phyloP scores from a whole-genome alignment of 257 asterid species.

The Paraleonurus japonicus region DNA sequence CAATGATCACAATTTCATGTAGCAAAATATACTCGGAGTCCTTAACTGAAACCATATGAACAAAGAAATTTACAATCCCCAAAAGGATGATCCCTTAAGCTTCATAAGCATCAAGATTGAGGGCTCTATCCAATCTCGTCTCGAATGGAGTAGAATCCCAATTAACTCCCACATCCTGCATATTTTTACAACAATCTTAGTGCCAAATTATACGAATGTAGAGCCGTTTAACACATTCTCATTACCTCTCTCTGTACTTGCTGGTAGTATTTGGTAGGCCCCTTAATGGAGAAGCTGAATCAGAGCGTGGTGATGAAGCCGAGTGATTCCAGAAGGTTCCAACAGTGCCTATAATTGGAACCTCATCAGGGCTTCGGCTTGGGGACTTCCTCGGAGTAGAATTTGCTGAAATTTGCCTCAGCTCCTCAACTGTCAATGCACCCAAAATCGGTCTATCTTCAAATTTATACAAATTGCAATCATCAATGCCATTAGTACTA shows the following conservation, averaged over 20 bases:
- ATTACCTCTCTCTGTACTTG: slow-evolving; percentile 1
- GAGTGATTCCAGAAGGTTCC: slow-evolving; percentile 84
- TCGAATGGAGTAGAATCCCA: slow-evolving; percentile 84
- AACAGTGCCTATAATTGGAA: slow-evolving; percentile 88
- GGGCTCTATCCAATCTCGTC: slow-evolving; percentile 57
- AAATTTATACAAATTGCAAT: slow-evolving; percentile 43
- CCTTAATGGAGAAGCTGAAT: slow-evolving; percentile 57
- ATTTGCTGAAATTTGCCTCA: slow-evolving; percentile 62
- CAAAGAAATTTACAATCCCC: not conserved
- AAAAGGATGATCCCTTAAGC: slow-evolving; percentile 16
- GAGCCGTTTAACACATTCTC: not conserved
- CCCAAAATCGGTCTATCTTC: slow-evolving; percentile 97
- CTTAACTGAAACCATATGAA: not conserved
- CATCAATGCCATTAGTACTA: slow-evolving; percentile 31
- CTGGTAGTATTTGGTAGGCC: slow-evolving; percentile 80
- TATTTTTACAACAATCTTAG: slow-evolving; percentile 8
- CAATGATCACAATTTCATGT: not conserved
- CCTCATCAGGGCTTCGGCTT: slow-evolving; percentile 81
- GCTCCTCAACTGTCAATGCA: slow-evolving; percentile 87
- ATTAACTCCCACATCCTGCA: slow-evolving; percentile 58
- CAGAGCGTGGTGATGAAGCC: slow-evolving; percentile 35
- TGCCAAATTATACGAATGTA: not conserved
- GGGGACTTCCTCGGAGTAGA: slow-evolving; percentile 82
- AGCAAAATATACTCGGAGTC: not conserved
- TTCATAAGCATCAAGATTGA: slow-evolving; percentile 38